Evolutionary conservation across 208 protist species (phyloP).

Genomic region (Acanthamoeba healyi): DNA sequence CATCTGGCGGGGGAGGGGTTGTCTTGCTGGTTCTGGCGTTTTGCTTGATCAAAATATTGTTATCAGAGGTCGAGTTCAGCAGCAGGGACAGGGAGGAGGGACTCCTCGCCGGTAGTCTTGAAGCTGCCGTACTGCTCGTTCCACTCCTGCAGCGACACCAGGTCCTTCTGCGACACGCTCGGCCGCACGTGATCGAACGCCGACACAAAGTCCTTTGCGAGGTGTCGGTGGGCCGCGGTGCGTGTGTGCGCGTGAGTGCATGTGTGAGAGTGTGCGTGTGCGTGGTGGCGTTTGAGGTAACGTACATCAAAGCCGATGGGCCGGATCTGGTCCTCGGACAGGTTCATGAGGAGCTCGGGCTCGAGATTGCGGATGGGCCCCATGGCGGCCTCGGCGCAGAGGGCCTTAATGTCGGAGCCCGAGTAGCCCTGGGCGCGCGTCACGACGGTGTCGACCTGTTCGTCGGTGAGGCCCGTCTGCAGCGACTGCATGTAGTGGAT

Average conservation of each 20-base stretch:
- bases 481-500: constrained; percentile 47
- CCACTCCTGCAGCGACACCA: constrained; percentile 86
- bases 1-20: no score
- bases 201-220: constrained; percentile 61
- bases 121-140: constrained; percentile 79
- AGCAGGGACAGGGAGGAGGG: no score
- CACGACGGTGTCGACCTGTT: constrained; percentile 75
- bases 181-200: constrained; percentile 84
- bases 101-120: constrained; percentile 59
- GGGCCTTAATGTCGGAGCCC: constrained; percentile 88
- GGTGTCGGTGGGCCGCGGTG: no score
- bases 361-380: constrained; percentile 89
- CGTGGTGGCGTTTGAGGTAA: no score
- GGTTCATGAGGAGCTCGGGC: constrained; percentile 44
- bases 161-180: constrained; percentile 83
- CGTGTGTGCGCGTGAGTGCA: no score
- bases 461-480: constrained; percentile 77
- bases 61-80: no score
- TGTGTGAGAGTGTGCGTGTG: no score
- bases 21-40: no score
- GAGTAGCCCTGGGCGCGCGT: constrained; percentile 88
- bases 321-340: constrained; percentile 73
- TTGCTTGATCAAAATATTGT: no score
- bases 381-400: constrained; percentile 92
- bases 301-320: constrained; percentile 22